These are phyloP conservation scores for Raffaelea deltoideospora DNA, from an alignment of 2,329 filamentous ascomycete genomes.

Conservation along the genomic window DNA sequence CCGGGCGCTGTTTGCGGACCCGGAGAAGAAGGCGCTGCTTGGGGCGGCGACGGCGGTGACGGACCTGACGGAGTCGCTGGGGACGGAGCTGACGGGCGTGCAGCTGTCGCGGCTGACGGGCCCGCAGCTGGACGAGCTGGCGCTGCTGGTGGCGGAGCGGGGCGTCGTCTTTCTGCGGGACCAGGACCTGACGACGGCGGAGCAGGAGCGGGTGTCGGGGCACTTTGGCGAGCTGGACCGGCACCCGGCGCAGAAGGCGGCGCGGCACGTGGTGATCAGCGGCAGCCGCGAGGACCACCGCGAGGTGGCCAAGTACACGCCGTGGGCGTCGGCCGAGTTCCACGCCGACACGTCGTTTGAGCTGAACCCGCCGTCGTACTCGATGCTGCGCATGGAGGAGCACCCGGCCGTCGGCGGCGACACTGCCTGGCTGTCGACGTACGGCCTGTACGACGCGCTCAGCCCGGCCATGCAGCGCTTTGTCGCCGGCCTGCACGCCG, in stretches of 20 bases:
- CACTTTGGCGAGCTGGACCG: slow-evolving; percentile 31
- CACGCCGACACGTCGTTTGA: slow-evolving; percentile 36
- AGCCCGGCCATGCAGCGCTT: slow-evolving; percentile 26
- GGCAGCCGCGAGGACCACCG: slow-evolving; percentile 30
- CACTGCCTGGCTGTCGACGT: slow-evolving; percentile 31
- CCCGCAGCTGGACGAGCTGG: slow-evolving; percentile 33
- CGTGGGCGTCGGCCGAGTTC: slow-evolving; percentile 29
- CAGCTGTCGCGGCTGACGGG: slow-evolving; percentile 29
- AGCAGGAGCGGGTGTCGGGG: slow-evolving; percentile 27
- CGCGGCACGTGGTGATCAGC: slow-evolving; percentile 26
- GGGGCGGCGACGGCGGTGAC: slow-evolving; percentile 18
- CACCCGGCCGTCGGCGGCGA: slow-evolving; percentile 30
- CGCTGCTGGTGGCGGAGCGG: slow-evolving; percentile 28
- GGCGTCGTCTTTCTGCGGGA: slow-evolving; percentile 32
- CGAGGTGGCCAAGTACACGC: slow-evolving; percentile 27
- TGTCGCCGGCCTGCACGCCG: slow-evolving; percentile 26
- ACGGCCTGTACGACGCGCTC: slow-evolving; percentile 28
- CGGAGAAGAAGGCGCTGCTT: slow-evolving; percentile 26
- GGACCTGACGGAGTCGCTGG: slow-evolving; percentile 29
- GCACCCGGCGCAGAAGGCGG: slow-evolving; percentile 29
- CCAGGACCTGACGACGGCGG: slow-evolving; percentile 28
- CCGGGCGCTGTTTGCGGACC: slow-evolving; percentile 26
- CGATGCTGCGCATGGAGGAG: slow-evolving; percentile 34
- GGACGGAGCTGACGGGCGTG: slow-evolving; percentile 19
- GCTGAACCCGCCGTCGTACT: slow-evolving; percentile 34